Evolutionary conservation across 148 eudicot genomes (phyloP).

Genomic region (Rhododendron henanense): DNA sequence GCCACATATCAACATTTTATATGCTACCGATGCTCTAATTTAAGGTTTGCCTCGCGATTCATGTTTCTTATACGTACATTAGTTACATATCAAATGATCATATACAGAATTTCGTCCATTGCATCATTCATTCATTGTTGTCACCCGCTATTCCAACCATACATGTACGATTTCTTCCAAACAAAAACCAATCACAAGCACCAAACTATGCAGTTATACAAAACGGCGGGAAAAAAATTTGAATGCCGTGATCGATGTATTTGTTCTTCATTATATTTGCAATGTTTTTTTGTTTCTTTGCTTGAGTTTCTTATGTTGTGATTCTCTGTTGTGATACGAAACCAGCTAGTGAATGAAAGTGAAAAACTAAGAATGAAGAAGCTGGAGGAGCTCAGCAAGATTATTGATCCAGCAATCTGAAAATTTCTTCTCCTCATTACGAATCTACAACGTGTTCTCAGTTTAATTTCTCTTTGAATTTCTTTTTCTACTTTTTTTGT

Average conservation of each 20-base stretch:
- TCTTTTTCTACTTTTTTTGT: not conserved
- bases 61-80: too few species aligned
- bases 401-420: slow-evolving; percentile 15
- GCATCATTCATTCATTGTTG: too few species aligned
- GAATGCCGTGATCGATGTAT: not conserved
- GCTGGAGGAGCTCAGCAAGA: slow-evolving; percentile 41
- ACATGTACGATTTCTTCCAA: not conserved
- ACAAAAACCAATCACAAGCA: not conserved
- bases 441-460: not conserved
- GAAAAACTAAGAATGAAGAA: slow-evolving; percentile 42
- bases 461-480: not conserved
- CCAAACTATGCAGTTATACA: not conserved
- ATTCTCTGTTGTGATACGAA: not conserved
- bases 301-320: not conserved
- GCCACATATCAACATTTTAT: too few species aligned
- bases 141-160: not conserved
- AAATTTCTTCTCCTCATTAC: not conserved
- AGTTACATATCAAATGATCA: too few species aligned
- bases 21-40: too few species aligned
- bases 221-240: not conserved
- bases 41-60: too few species aligned
- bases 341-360: slow-evolving; percentile 41
- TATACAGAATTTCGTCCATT: too few species aligned
- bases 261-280: not conserved
- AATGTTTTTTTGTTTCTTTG: not conserved